Evolutionary conservation across 352 stramenopile species (phyloP).

Genomic region (Globisporangium spiculum): DNA sequence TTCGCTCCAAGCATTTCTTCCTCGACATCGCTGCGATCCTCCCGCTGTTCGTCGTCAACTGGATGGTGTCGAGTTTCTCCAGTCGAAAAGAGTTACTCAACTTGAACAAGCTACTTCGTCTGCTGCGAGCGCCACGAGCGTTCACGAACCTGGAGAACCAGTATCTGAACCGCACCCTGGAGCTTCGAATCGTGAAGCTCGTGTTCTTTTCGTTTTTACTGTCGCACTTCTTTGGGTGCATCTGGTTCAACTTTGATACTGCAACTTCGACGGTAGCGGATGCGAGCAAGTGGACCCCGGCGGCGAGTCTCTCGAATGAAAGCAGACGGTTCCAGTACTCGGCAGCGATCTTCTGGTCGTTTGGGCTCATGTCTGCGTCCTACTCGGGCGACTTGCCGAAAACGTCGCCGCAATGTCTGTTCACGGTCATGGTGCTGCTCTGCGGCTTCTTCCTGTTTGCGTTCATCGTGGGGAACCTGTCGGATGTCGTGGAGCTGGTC

Average conservation of each 20-base stretch:
- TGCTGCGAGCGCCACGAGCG: conserved; percentile 22
- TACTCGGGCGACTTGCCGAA: conserved; percentile 36
- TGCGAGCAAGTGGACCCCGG: conserved; percentile 8
- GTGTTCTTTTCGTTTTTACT: conserved; percentile 46
- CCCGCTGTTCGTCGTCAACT: conserved; percentile 52
- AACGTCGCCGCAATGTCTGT: conserved; percentile 38
- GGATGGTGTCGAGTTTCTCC: conserved; percentile 21
- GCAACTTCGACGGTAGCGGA: conserved; percentile 10
- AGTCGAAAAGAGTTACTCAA: conserved; percentile 38
- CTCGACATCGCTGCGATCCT: conserved; percentile 37
- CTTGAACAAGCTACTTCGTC: conserved; percentile 51
- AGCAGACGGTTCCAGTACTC: conserved; percentile 31
- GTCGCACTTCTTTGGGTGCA: conserved; percentile 45
- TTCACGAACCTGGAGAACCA: conserved; percentile 33
- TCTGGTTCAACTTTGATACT: conserved; percentile 61
- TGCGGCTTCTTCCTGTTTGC: conserved; percentile 44
- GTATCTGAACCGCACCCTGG: conserved; percentile 38
- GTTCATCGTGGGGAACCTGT: conserved; percentile 59
- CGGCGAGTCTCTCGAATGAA: conserved; percentile 7
- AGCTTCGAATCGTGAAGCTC: conserved; percentile 45
- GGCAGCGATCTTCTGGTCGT: conserved; percentile 50
- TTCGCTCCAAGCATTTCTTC: conserved; percentile 29
- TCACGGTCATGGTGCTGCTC: conserved; percentile 44
- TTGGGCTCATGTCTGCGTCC: conserved; percentile 55
- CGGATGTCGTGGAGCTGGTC: conserved; percentile 51